Evolutionary conservation across 176 grass and related monocot genomes (phyloP).

Genomic region (Oryza officinalis): DNA sequence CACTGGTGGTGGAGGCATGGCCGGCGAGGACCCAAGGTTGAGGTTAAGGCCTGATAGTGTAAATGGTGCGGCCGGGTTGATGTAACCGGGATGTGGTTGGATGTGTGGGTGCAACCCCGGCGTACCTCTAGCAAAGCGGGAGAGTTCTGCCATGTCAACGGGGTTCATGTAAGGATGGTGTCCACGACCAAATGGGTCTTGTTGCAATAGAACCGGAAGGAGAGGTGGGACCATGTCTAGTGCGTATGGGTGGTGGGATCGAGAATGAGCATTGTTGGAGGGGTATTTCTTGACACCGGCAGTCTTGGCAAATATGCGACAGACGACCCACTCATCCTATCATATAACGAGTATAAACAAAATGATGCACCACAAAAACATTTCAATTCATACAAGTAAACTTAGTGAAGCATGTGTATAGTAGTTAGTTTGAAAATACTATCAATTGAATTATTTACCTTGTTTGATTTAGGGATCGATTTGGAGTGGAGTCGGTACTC

Average conservation of each 20-base stretch:
- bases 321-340: conserved; percentile 86
- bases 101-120: conserved; percentile 63
- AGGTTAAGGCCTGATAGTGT: conserved; percentile 60
- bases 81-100: conserved; percentile 61
- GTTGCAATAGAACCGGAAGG: conserved; percentile 44
- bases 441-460: conserved; percentile 32
- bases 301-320: conserved; percentile 79
- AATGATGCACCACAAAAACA: background rate
- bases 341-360: background rate
- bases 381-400: background rate
- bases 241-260: conserved; percentile 59
- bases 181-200: conserved; percentile 47
- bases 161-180: conserved; percentile 45
- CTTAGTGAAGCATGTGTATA: background rate
- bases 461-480: conserved; percentile 57
- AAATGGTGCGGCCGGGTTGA: conserved; percentile 41
- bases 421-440: background rate
- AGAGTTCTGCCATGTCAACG: conserved; percentile 58
- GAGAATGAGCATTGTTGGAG: conserved; percentile 53
- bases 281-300: conserved; percentile 57
- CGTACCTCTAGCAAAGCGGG: conserved; percentile 56
- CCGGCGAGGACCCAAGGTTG: conserved; percentile 45
- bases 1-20: background rate
- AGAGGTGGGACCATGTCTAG: conserved; percentile 54
- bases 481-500: conserved; percentile 74